phyloP scores from a whole-genome alignment of 2,329 filamentous ascomycete genomes.

The Fusarium protoensiforme region DNA sequence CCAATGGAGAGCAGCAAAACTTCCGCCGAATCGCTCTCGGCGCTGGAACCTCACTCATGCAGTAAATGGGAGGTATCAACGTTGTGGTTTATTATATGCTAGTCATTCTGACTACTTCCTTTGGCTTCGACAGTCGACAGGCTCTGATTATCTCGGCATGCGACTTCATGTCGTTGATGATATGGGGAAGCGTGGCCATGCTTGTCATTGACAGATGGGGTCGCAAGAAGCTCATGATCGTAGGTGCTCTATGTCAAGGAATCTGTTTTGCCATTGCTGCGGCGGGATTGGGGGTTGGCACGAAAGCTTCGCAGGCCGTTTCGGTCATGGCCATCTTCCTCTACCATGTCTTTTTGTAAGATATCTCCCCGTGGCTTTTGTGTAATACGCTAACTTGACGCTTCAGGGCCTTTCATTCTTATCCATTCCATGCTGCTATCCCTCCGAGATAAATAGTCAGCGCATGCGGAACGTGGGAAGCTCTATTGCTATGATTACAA shows the following conservation, averaged over 20 bases:
- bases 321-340: no score
- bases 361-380: not conserved
- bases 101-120: not conserved
- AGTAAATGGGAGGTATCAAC: not conserved
- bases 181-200: not conserved
- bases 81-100: not conserved
- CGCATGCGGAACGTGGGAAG: not conserved
- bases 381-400: not conserved
- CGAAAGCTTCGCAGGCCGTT: no score
- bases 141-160: not conserved
- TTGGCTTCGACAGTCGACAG: not conserved
- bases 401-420: not conserved
- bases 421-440: not conserved
- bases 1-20: not conserved
- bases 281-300: not conserved
- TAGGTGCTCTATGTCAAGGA: not conserved
- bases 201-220: not conserved
- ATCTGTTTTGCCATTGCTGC: not conserved
- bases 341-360: no score
- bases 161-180: conserved; percentile 1
- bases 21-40: not conserved
- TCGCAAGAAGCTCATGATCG: not conserved
- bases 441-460: not conserved
- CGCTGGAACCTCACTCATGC: not conserved
- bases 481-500: not conserved